Base-by-base conservation (phyloP, 2,329 filamentous ascomycete species). In the Sporothrix euskadiensis region DNA sequence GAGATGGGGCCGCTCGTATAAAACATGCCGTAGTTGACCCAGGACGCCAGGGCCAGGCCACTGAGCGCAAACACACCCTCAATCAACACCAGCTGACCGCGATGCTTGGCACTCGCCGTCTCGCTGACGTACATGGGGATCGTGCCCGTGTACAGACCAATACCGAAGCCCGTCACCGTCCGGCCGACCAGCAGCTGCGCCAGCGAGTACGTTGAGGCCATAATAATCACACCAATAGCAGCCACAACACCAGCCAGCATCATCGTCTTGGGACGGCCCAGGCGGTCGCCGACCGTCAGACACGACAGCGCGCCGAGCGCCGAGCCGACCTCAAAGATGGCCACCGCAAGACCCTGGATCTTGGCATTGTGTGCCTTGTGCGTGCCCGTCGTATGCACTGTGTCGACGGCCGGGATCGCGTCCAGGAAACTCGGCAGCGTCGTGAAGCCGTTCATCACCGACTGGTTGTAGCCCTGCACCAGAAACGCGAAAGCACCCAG, bases 401-500 rank as follows among this genome's bases (percentile, higher is more conserved):
- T 84, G 77, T 88, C 85, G 75, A 88, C 87, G 49, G 83, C 78
- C 0, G 87, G 88, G 76, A 90, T 90, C 14, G 82, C 80, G 2
- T 80, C 77, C 1, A 89, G 82, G 77, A 92, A 92, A 9, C 85
- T 85, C 30, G 86, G 82, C 78, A 94, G 86, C 2, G 91, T 93
- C 73, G 95, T 83, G 76, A 95, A 89, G 73, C 90, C 90, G 63
- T 90, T 91, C 86, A 92, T 93, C 10, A 93, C 90, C 79, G 91
- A 90, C 81, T 92, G 90, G 80, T 93, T 54, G 52, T 54, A 54
- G n/a, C 52, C 52, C n/a, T 54, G 52, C 4, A 54, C 52, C 8
- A 54, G 52, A n/a, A 54, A 54, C 19, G 52, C 52, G 19, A 54
- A 14, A 1, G 52, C 52, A 4, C 52, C 52, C 52, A 54, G n/a